A percentile compares a stretch with the other conserved stretches of the same genome.
Evolutionary conservation across 2,329 filamentous ascomycete genomes (phyloP).

Genomic region (Fusarium secorum): DNA sequence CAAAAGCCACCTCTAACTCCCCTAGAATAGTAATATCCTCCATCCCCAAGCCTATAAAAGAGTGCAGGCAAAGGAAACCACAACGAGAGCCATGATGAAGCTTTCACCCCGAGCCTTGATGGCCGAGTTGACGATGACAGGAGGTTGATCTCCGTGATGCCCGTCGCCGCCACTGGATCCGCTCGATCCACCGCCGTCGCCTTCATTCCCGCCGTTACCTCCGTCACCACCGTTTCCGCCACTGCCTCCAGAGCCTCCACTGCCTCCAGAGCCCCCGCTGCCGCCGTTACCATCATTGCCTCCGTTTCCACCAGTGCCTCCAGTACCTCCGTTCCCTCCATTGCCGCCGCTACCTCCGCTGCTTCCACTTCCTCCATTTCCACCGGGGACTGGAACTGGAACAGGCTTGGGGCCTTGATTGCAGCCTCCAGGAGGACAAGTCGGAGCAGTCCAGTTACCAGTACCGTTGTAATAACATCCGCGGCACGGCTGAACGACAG

Average conservation of each 20-base stretch:
- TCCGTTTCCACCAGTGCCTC: not conserved
- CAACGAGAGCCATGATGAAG: not conserved
- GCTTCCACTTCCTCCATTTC: not conserved
- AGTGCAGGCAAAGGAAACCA: not conserved
- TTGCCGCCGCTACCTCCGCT: not conserved
- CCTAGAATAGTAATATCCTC: not conserved
- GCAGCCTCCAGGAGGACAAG: slow-evolving; percentile 28
- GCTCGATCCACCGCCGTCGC: not conserved
- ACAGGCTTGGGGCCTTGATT: slow-evolving; percentile 16
- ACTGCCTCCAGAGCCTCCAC: not conserved
- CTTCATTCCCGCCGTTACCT: not conserved
- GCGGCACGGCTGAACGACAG: slow-evolving; percentile 23
- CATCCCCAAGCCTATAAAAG: slow-evolving; percentile 11
- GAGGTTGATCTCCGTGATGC: not conserved
- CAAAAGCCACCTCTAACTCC: not conserved
- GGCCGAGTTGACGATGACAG: slow-evolving; percentile 22
- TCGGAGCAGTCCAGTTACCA: slow-evolving; percentile 32
- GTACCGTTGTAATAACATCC: slow-evolving; percentile 20
- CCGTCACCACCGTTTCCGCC: not conserved
- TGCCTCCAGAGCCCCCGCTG: not conserved
- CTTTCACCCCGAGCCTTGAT: not conserved
- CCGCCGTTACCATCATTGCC: not conserved
- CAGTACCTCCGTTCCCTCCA: not conserved
- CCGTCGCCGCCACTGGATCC: not conserved
- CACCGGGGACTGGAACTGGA: not conserved